Conservation (phyloP, 2,329 filamentous ascomycete species). For the Colletotrichum salicis region DNA sequence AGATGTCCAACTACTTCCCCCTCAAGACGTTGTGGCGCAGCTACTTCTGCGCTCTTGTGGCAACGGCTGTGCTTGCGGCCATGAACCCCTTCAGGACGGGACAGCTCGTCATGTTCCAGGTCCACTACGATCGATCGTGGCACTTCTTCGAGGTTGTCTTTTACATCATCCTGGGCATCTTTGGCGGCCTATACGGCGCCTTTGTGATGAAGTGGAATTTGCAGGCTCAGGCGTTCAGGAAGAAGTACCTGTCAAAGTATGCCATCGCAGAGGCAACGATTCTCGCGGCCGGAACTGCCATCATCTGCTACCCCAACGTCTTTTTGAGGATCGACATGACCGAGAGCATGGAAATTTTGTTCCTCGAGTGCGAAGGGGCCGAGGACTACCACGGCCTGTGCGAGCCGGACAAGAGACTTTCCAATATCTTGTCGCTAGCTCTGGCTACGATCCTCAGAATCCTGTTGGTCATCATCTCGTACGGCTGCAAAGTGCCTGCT, state of each 20-base stretch:
- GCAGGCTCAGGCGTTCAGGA: conserved; percentile 88
- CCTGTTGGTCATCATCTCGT: conserved; percentile 92
- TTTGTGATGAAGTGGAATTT: conserved; percentile 99
- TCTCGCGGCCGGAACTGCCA: conserved; percentile 82
- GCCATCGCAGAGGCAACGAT: conserved; percentile 88
- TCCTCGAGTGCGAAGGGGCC: conserved; percentile 88
- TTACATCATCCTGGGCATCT: conserved; percentile 88
- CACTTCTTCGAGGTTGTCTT: conserved; percentile 97
- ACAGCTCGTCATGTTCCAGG: conserved; percentile 99
- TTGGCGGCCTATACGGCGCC: conserved; percentile 94
- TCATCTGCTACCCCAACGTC: conserved; percentile 97
- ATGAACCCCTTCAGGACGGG: conserved; percentile 99
- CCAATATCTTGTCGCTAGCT: conserved; percentile 81
- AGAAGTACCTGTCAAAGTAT: conserved; percentile 87
- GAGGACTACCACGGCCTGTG: conserved; percentile 93
- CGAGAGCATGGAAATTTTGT: conserved; percentile 98
- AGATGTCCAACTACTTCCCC: conserved; percentile 97
- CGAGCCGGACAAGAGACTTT: conserved; percentile 78
- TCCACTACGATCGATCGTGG: conserved; percentile 94
- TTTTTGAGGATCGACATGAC: conserved; percentile 98
- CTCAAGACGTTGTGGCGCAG: conserved; percentile 98
- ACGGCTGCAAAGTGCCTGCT: conserved; percentile 96
- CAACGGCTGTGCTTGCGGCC: conserved; percentile 88
- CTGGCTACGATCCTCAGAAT: conserved; percentile 84
- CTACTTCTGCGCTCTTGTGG: conserved; percentile 96